Base-by-base conservation (phyloP, 306 rosid species). In the Dalbergia cochinchinensis region DNA sequence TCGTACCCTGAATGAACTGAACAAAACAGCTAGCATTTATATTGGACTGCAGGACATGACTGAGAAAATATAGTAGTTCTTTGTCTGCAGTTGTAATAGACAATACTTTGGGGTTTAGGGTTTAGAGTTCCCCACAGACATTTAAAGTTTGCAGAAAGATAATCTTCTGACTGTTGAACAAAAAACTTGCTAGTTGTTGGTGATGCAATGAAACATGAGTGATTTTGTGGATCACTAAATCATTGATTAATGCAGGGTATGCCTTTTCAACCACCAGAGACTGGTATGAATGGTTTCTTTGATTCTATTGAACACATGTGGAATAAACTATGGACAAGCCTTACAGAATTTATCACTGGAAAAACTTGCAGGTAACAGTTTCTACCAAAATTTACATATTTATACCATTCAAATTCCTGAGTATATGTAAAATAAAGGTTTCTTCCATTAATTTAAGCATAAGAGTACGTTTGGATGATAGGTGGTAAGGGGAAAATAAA, bases 291-390 rank as follows among this genome's bases (percentile, higher is more conserved):
- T 63, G 91, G 94, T 62, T 90, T 92, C 86, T 88, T 91, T 53
- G 88, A 86, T 57, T 86, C 97, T 45, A 86, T 95, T 67, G 90
- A 82, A 80, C 69, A 70, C 79, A 33, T 87, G 35, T 92, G 97
- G 94, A 83, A 90, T 76, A 87, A 86, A 79, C 71, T 91, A 31
- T 88, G 94, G 93, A 82, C 66, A 65, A 81, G 88, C 58, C 50
- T 91, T 53, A 15, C 39, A 61, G 94, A 86, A 41, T 95, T 95
- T 64, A 59, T 93, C 84, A 85, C 88, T 4, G 96, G 98, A 81
- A 91, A 87, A 85, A 74, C 83, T 84, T 95, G 98, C 95, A 88
- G 99, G 98, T 95, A 85, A 55, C 68, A 14, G 74, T 83, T 78
- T 64, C 54, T 39, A 34, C 14, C 15, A 19, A 26, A 63, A 54